These are phyloP conservation scores for Dalechampia spathulata DNA, from an alignment of 441 rosid genomes.

Conservation along the genomic window DNA sequence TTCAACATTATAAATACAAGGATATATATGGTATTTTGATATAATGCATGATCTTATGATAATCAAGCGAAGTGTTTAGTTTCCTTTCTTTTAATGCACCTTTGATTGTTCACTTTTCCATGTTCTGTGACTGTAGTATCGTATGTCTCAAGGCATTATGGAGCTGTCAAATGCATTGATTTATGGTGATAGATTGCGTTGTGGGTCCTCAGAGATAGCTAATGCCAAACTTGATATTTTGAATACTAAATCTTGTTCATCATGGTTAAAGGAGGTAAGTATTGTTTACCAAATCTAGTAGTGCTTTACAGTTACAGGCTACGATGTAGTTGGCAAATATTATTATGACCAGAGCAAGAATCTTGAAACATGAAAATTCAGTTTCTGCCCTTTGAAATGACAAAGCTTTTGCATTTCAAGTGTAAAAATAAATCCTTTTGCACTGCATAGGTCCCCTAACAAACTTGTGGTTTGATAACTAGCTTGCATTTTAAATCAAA, in stretches of 20 bases:
- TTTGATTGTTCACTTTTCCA: conserved; percentile 15
- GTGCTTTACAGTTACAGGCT: background rate
- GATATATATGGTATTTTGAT: too few relatives aligned
- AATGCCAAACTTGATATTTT: conserved; percentile 56
- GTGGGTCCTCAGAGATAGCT: conserved; percentile 88
- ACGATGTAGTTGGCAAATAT: background rate
- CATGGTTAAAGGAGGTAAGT: conserved; percentile 73
- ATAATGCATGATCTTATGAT: too few relatives aligned
- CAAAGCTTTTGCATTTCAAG: too few relatives aligned
- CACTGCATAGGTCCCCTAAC: background rate
- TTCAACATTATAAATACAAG: too few relatives aligned
- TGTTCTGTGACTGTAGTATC: conserved; percentile 55
- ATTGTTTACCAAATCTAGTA: background rate
- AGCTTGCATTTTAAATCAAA: conserved; percentile 6
- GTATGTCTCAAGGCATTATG: conserved; percentile 94
- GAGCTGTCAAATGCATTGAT: conserved; percentile 88
- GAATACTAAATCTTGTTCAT: conserved; percentile 31
- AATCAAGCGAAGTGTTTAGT: too few relatives aligned
- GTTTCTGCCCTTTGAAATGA: background rate
- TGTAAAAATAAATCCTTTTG: too few relatives aligned
- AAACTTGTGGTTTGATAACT: background rate
- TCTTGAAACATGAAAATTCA: background rate
- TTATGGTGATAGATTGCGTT: conserved; percentile 79
- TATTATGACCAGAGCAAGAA: background rate
- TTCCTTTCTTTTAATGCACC: conserved; percentile 3